Evolutionary conservation across 495 filamentous ascomycete species (phyloP), one percentile per base, ranked within the genome.

Genomic region (Glutinoglossum americanum): DNA sequence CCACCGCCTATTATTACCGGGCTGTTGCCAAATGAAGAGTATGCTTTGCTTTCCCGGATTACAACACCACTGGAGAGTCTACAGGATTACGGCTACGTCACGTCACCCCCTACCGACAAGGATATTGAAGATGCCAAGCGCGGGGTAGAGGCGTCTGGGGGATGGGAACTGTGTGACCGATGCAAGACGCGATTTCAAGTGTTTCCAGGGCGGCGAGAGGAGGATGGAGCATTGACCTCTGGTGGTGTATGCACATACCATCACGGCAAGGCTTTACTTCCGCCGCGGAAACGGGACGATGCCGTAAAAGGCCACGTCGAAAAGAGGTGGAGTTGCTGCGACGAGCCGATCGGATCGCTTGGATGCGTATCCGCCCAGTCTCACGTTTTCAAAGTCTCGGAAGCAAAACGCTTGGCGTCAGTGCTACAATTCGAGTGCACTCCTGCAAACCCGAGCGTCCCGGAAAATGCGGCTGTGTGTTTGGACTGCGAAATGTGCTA

Each of bases 401-500:
- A 87, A 51, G 66, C 75, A 0, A 88, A 87, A 59, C 74, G 88
- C 15, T 72, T 99, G 44, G 86, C 87, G 1, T 71, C 81, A 0
- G 69, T 89, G 8, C 73, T 89, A 59, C 87, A 86, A 37, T 99
- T 95, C 64, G 74, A 77, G 55, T 65, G 77, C 59, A 97, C 93
- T 1, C 87, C 89, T 53, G 68, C 71, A 10, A 63, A 71, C 4
- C 53, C 60, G 41, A 41, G 48, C 8, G 13, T 57, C 5, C 53
- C 57, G 44, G 32, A 25, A 3, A 59, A 59, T 37, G 37, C 54
- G 2, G 49, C 80, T 2, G 78, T 97, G 15, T 82, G 79, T 62
- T 83, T 99, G 62, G 92, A 99, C 67, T 95, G 93, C 65, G 92
- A 99, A 64, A 99, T 99, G 92, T 85, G 85, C 9, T 99, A 92